Percentiles rank a stretch among this genome's conserved stretches.
Evolutionary conservation across 176 grass and related monocot species (phyloP).

Genomic region (Raddia guianensis): DNA sequence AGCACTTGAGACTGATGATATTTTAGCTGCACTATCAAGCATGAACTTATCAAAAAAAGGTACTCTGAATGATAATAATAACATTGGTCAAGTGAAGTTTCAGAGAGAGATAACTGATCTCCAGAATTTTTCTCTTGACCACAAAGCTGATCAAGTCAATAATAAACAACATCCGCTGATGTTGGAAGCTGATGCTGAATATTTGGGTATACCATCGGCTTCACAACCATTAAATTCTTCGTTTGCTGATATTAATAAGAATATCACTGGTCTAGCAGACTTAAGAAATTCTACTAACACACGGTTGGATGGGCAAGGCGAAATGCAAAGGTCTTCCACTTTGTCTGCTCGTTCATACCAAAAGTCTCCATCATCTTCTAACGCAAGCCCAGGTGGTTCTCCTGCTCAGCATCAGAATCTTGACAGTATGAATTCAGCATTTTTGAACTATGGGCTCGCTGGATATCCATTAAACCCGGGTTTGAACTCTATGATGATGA

Average conservation of each 20-base stretch:
- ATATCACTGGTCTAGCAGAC: slow-evolving; percentile 40
- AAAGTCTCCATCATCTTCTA: slow-evolving; percentile 64
- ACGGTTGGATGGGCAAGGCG: slow-evolving; percentile 43
- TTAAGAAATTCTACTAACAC: slow-evolving; percentile 52
- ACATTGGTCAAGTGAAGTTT: slow-evolving; percentile 44
- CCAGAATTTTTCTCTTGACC: slow-evolving; percentile 54
- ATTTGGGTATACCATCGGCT: slow-evolving; percentile 51
- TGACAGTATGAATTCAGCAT: slow-evolving; percentile 59
- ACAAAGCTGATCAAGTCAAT: slow-evolving; percentile 47
- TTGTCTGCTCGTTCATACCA: slow-evolving; percentile 58
- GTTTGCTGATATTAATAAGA: slow-evolving; percentile 54
- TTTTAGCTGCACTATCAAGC: slow-evolving; percentile 79
- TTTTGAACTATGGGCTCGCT: slow-evolving; percentile 62
- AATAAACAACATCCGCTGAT: slow-evolving; percentile 52
- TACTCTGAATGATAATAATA: slow-evolving; percentile 42
- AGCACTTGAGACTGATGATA: slow-evolving; percentile 70
- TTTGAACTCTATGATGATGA: slow-evolving; percentile 62
- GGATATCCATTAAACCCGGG: slow-evolving; percentile 56
- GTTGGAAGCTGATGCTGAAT: slow-evolving; percentile 57
- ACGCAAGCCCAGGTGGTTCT: slow-evolving; percentile 68
- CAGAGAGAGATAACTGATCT: slow-evolving; percentile 60
- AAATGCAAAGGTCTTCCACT: slow-evolving; percentile 49
- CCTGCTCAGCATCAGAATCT: slow-evolving; percentile 72
- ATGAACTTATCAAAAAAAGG: slow-evolving; percentile 68
- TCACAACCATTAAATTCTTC: slow-evolving; percentile 58